Conservation (phyloP, 2,329 filamentous ascomycete genomes). For the Aspergillus bombycis region DNA sequence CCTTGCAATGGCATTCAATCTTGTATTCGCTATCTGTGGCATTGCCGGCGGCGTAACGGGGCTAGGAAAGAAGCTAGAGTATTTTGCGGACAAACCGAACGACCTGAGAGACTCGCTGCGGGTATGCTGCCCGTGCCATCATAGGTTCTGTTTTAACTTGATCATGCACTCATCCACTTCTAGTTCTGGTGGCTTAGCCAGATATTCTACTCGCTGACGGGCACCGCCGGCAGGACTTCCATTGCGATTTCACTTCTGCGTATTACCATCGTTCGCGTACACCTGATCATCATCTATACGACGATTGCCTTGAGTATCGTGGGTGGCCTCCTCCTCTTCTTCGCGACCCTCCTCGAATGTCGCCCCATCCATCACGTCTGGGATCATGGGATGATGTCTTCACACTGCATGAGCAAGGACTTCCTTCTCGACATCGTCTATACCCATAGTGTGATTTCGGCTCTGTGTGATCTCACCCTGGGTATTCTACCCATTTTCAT, state of each 20-base stretch:
- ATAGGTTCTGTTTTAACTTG: background rate
- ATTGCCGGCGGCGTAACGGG: background rate
- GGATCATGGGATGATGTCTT: constrained; percentile 24
- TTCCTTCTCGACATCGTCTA: constrained; percentile 57
- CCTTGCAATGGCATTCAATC: constrained; percentile 23
- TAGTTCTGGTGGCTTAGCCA: constrained; percentile 53
- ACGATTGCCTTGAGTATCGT: constrained; percentile 45
- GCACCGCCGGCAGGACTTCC: constrained; percentile 49
- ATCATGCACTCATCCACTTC: background rate
- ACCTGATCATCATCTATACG: constrained; percentile 48
- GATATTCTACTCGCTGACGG: constrained; percentile 50
- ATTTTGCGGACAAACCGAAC: background rate
- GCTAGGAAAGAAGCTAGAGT: background rate
- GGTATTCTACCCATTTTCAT: constrained; percentile 54
- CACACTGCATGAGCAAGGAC: constrained; percentile 39
- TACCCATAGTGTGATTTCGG: constrained; percentile 47
- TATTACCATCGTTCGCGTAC: constrained; percentile 45
- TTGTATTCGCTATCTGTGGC: constrained; percentile 17
- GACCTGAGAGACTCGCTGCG: background rate
- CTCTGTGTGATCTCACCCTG: constrained; percentile 52
- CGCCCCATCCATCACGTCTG: constrained; percentile 51
- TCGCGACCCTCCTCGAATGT: constrained; percentile 53
- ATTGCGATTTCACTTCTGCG: constrained; percentile 54
- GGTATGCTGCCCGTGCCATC: background rate
- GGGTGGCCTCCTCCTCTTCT: constrained; percentile 49